Percentiles rank a stretch among this genome's conserved stretches.
phyloP scores from a whole-genome alignment of 768 basidiomycete species.

The Cystobasidium onofrii region DNA sequence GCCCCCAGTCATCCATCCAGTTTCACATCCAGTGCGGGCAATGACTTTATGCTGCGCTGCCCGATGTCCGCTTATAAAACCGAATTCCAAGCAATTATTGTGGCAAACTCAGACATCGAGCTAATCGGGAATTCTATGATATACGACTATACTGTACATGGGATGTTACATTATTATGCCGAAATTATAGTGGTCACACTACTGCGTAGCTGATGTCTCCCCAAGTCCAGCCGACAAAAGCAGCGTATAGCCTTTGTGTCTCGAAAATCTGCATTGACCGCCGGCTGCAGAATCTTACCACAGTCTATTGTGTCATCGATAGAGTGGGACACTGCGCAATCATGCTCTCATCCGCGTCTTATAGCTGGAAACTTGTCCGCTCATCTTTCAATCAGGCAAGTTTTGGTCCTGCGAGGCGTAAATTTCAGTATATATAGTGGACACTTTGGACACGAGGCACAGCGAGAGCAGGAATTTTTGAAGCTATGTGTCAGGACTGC shows the following conservation, averaged over 20 bases:
- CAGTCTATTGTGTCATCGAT: constrained; percentile 11
- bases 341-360: not conserved
- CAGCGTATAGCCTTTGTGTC: constrained; percentile 1
- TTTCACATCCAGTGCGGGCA: too few species aligned
- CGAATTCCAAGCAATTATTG: too few species aligned
- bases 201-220: constrained; percentile 2
- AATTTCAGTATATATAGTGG: too few species aligned
- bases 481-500: too few species aligned
- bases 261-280: constrained; percentile 10
- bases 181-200: not conserved
- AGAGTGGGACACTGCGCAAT: not conserved
- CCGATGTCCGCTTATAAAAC: too few species aligned
- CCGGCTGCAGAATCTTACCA: not conserved
- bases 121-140: constrained; percentile 5
- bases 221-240: not conserved
- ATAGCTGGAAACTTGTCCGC: not conserved
- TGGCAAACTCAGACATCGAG: not conserved
- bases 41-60: too few species aligned
- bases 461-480: too few species aligned
- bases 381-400: not conserved
- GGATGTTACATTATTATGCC: not conserved
- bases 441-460: too few species aligned
- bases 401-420: not conserved
- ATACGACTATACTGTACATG: not conserved
- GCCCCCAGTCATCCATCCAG: too few species aligned